These are phyloP conservation scores for Debaryomyces psychrophilus DNA, from an alignment of 1,139 yeast species.

Conservation along the genomic window DNA sequence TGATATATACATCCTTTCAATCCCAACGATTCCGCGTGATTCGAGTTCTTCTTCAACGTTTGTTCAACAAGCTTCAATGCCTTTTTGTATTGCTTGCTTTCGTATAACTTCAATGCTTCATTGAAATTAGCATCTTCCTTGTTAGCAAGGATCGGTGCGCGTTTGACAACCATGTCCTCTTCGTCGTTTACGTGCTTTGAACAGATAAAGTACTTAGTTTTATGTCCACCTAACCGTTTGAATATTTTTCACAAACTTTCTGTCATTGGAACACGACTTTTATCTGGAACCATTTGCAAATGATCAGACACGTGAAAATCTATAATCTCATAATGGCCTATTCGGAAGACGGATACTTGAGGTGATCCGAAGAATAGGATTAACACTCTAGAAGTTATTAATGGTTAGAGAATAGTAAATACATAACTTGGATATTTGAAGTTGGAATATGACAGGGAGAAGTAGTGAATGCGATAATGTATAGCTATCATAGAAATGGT, in stretches of 20 bases:
- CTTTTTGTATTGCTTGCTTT: slow-evolving; percentile 83
- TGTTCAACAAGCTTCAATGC: slow-evolving; percentile 76
- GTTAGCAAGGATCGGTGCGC: slow-evolving; percentile 39
- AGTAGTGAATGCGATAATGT: background rate
- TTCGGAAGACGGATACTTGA: background rate
- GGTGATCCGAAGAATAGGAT: background rate
- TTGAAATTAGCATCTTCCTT: slow-evolving; percentile 75
- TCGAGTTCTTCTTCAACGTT: slow-evolving; percentile 73
- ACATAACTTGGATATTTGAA: no score
- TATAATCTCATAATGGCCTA: background rate
- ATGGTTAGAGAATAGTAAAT: background rate
- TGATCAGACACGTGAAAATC: background rate
- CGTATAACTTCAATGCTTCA: slow-evolving; percentile 83
- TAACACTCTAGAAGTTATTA: background rate
- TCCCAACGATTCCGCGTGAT: slow-evolving; percentile 81
- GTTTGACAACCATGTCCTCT: slow-evolving; percentile 28
- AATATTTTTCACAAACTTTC: background rate
- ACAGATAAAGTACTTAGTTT: background rate
- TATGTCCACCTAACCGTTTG: background rate
- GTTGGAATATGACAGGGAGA: background rate
- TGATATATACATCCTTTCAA: slow-evolving; percentile 76
- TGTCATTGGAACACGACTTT: background rate
- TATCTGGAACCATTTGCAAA: background rate
- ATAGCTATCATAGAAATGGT: background rate
- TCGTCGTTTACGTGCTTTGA: background rate